Evolutionary conservation across 148 eudicot genomes (phyloP).

Genomic region (Rhododendron ovatum): DNA sequence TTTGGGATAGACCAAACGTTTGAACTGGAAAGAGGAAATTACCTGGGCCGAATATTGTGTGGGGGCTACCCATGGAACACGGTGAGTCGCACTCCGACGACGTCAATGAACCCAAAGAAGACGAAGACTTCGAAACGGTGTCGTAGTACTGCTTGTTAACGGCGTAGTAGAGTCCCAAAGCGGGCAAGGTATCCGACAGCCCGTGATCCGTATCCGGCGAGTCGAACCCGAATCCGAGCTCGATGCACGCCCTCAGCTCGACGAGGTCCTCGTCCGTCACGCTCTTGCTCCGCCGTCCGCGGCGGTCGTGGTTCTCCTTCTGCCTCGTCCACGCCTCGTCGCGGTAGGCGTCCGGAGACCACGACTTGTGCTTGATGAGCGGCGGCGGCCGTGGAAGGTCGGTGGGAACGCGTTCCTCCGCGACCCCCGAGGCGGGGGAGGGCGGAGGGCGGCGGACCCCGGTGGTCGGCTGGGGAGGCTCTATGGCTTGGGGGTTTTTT

Average conservation of each 20-base stretch:
- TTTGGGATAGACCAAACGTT: neutral
- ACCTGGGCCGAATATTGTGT: slow-evolving; percentile 64
- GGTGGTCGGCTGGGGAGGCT: slow-evolving; percentile 25
- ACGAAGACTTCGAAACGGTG: slow-evolving; percentile 37
- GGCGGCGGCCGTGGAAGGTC: neutral
- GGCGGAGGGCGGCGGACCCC: slow-evolving; percentile 27
- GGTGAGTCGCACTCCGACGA: slow-evolving; percentile 35
- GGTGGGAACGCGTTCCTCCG: neutral
- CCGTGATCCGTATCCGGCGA: slow-evolving; percentile 51
- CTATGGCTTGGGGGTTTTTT: slow-evolving; percentile 14
- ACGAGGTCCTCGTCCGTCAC: slow-evolving; percentile 86
- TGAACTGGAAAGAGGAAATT: neutral
- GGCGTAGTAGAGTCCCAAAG: slow-evolving; percentile 59
- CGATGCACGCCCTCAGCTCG: slow-evolving; percentile 72
- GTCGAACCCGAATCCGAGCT: slow-evolving; percentile 72
- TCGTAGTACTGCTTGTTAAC: slow-evolving; percentile 56
- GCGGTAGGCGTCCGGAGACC: slow-evolving; percentile 69
- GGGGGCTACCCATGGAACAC: slow-evolving; percentile 55
- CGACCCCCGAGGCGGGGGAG: slow-evolving; percentile 14
- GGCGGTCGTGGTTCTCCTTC: slow-evolving; percentile 23
- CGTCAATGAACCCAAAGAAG: slow-evolving; percentile 18
- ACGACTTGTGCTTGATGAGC: slow-evolving; percentile 59
- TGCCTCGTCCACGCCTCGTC: slow-evolving; percentile 69
- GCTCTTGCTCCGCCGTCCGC: slow-evolving; percentile 44
- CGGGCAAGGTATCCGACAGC: slow-evolving; percentile 67